Conservation (phyloP, 2,329 filamentous ascomycete species). For the Botrytis tulipae region DNA sequence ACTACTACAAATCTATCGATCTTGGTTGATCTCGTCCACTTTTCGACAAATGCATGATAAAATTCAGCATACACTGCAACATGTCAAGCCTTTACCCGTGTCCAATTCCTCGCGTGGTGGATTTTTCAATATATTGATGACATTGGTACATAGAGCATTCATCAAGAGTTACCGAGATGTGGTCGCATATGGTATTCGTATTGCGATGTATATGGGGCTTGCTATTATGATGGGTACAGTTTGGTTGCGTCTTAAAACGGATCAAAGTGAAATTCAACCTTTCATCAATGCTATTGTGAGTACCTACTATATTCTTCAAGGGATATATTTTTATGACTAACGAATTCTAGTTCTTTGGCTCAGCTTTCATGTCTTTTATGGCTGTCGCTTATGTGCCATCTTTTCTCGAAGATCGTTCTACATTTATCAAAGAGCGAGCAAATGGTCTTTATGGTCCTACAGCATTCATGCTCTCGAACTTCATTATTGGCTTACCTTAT, state of each 20-base stretch:
- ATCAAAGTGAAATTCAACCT: conserved; percentile 73
- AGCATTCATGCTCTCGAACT: conserved; percentile 74
- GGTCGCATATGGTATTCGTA: conserved; percentile 77
- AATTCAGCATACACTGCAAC: conserved; percentile 28
- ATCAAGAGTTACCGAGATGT: conserved; percentile 84
- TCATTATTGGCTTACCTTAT: conserved; percentile 77
- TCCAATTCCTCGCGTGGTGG: conserved; percentile 36
- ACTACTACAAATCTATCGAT: conserved; percentile 52
- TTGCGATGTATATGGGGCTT: conserved; percentile 77
- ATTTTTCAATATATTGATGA: conserved; percentile 49
- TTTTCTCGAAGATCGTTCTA: conserved; percentile 74
- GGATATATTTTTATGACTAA: background rate
- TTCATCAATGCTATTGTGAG: conserved; percentile 74
- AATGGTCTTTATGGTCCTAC: conserved; percentile 79
- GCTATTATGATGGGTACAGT: conserved; percentile 88
- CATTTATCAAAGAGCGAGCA: conserved; percentile 72
- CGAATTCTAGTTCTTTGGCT: conserved; percentile 58
- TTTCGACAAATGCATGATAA: conserved; percentile 38
- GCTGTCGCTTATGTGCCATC: conserved; percentile 81
- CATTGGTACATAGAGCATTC: conserved; percentile 73
- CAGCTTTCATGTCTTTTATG: conserved; percentile 78
- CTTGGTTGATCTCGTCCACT: conserved; percentile 53
- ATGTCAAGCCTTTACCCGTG: conserved; percentile 23
- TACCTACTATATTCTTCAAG: background rate
- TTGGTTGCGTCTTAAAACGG: conserved; percentile 68